Conservation (phyloP, 2,329 filamentous ascomycete species). For the Tothia fuscella region DNA sequence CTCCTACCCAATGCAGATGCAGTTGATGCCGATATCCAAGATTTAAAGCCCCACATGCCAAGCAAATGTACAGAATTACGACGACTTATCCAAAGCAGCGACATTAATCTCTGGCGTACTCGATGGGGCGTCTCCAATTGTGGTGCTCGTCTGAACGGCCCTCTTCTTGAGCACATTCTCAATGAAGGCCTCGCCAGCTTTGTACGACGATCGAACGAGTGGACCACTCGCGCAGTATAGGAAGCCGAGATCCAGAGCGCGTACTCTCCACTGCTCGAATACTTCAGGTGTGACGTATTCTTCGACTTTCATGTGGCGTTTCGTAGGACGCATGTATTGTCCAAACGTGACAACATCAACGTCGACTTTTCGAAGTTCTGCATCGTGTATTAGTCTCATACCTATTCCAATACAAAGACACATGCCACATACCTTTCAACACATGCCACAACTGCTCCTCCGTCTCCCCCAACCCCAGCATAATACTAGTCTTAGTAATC, state of each 20-base stretch:
- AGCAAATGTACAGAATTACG: too few relatives aligned
- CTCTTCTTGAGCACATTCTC: constrained; percentile 94
- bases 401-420: background rate
- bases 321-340: constrained; percentile 99
- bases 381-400: background rate
- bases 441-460: constrained; percentile 76
- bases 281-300: constrained; percentile 85
- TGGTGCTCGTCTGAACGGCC: too few relatives aligned
- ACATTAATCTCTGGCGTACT: too few relatives aligned
- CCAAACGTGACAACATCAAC: constrained; percentile 97
- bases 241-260: constrained; percentile 90
- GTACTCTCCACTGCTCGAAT: constrained; percentile 84
- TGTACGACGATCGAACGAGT: constrained; percentile 88
- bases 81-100: too few relatives aligned
- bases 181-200: constrained; percentile 96
- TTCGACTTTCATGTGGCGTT: constrained; percentile 92
- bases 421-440: constrained; percentile 44
- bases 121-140: too few relatives aligned
- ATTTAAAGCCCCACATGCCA: too few relatives aligned
- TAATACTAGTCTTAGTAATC: constrained; percentile 98
- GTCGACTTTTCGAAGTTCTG: constrained; percentile 63
- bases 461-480: constrained; percentile 89
- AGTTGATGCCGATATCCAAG: too few relatives aligned
- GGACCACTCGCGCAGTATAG: constrained; percentile 92
- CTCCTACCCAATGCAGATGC: too few relatives aligned